Evolutionary conservation across 352 stramenopile species (phyloP), one percentile per base, ranked within the genome.

Genomic region (Phytophthora tentaculata): DNA sequence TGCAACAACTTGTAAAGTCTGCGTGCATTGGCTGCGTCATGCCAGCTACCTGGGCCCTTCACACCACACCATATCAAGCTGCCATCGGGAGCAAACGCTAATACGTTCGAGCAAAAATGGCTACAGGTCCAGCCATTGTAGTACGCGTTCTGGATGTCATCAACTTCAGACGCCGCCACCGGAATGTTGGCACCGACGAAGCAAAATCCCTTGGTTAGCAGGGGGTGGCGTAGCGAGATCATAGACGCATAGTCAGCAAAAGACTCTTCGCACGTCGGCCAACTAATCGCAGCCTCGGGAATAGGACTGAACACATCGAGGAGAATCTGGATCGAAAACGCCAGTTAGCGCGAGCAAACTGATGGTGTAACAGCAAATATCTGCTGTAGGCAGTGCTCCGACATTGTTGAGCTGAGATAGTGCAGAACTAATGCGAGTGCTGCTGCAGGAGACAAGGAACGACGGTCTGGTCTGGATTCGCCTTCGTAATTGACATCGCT

Each of bases 81-180:
- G 8, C 65, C 65, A 51, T 68, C 65, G 10, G 65, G 52, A 32
- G 29, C 58, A 64, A 73, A 73, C 20, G 29, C 58, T 1, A 64
- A 29, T 0, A 68, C 53, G 17, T 26, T 64, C 23, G 65, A 73
- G 39, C 65, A 68, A 26, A 64, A 73, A n/a, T 73, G 65, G 20
- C 24, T 43, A 44, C 51, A 73, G 7, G 58, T 64, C 58, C 65
- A 68, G 26, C 26, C 26, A 8, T 32, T 32, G 8, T 32, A 32
- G 8, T 32, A 32, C 26, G 26, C 26, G 26, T 24, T 51, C 56
- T 47, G 39, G 16, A 47, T 47, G 16, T 47, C 17, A 7, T 47
- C 39, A 47, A 22, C 9, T 22, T 47, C 17, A 22, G 39, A 47
- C 7, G 2, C 17, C 8, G 39, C 39, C 3, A 47, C 39, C 2